A percentile compares a stretch with the other conserved stretches of the same genome.
These are phyloP conservation scores for Coemansia asiatica DNA, from an alignment of 192 early-diverging fungal species.

Conservation along the genomic window DNA sequence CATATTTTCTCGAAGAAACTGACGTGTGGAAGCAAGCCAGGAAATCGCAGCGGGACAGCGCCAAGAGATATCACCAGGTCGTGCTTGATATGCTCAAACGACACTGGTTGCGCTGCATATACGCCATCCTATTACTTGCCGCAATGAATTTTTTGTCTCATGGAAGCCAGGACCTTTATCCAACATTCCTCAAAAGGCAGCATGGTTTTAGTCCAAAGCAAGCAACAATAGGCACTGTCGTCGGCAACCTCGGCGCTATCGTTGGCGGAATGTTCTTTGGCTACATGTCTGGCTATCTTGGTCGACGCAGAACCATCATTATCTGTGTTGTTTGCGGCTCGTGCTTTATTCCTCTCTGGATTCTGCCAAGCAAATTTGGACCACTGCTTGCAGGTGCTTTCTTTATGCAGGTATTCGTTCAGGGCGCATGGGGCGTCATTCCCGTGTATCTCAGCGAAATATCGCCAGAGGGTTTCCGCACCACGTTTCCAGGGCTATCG, in stretches of 20 bases:
- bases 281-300: constrained; percentile 68
- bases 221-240: constrained; percentile 60
- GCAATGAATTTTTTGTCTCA: constrained; percentile 73
- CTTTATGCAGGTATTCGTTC: constrained; percentile 52
- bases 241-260: constrained; percentile 68
- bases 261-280: constrained; percentile 67
- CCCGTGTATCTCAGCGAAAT: constrained; percentile 71
- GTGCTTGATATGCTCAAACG: constrained; percentile 48
- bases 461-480: constrained; percentile 65
- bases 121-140: constrained; percentile 61
- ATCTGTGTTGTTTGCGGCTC: constrained; percentile 56
- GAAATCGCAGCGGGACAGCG: constrained; percentile 23
- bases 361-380: constrained; percentile 44
- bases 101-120: constrained; percentile 60
- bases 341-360: constrained; percentile 70
- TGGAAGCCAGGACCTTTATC: constrained; percentile 71
- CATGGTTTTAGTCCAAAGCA: constrained; percentile 57
- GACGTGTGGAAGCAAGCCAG: constrained; percentile 54
- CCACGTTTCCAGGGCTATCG: constrained; percentile 68
- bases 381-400: constrained; percentile 47
- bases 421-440: constrained; percentile 62
- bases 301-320: constrained; percentile 62
- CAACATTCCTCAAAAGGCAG: constrained; percentile 66
- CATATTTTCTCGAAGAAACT: constrained; percentile 67
- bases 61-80: constrained; percentile 29